Base-by-base conservation (phyloP, 139 green algal species). In the Closterium sp. region DNA sequence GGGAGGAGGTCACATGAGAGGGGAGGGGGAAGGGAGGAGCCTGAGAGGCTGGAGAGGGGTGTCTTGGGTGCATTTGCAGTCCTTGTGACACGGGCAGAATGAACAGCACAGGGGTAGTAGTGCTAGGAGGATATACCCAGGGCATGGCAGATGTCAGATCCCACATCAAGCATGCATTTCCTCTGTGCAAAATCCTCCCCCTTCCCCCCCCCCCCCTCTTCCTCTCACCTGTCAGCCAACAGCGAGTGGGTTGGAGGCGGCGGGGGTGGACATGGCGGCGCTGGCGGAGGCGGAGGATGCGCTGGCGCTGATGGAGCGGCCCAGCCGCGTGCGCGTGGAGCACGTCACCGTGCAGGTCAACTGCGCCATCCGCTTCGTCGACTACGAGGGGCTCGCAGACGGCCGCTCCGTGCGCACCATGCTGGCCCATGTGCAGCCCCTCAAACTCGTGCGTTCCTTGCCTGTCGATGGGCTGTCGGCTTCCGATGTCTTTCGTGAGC, bases 351-450 rank as follows among this genome's bases (percentile, higher is more conserved):
- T 93, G 87, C 38, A 93, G 23, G 33, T 91, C 30, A 30, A 38
- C 21, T 91, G 91, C 87, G 12, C 28, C 33, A n/a, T 93, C 38
- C 55, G 19, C 21, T 91, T 84, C 33, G 19, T 93, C 21, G 91
- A 91, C 87, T 88, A 91, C 7, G 91, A 93, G 35, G 91, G 91
- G 35, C 87, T 38, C 2, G 21, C 87, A 2, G 91, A 93, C 35
- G 32, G 43, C 30, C 87, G 91, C 23, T 93, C 91, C 31, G 31
- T 93, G 87, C 87, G 87, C 32, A 91, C 55, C 21, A 93, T 93
- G 28, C n/a, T 93, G 25, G 23, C 23, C 30, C 91, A 93, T 19
- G 36, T 91, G 12, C 16, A 55, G 31, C 91, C 91, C 30, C 25
- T 93, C 34, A 91, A 88, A 9, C 28, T 91, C 87, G 87, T 93